These are phyloP conservation scores for Sapria himalayana DNA, from an alignment of 345 rosid genomes.

Conservation along the genomic window DNA sequence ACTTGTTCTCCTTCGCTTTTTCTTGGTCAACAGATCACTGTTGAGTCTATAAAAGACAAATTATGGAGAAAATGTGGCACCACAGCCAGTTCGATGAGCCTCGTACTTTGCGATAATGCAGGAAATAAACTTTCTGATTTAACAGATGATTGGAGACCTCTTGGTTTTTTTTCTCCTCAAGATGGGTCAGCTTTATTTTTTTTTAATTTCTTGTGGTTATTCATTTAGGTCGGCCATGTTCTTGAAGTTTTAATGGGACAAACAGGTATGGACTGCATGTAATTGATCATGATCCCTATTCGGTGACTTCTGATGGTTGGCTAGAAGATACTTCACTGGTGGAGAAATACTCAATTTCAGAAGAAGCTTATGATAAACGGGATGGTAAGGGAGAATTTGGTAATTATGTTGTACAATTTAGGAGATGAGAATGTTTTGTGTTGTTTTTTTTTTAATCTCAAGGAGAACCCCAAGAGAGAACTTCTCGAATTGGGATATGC, in stretches of 20 bases:
- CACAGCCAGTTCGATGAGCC: slow-evolving; percentile 43
- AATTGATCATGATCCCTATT: slow-evolving; percentile 71
- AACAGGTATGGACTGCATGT: slow-evolving; percentile 71
- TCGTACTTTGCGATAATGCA: slow-evolving; percentile 70
- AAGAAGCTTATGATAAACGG: slow-evolving; percentile 57
- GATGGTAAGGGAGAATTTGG: too few species aligned
- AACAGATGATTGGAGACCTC: slow-evolving; percentile 33
- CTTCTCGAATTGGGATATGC: not conserved
- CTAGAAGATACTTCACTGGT: slow-evolving; percentile 83
- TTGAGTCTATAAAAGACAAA: slow-evolving; percentile 81
- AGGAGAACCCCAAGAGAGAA: slow-evolving; percentile 2
- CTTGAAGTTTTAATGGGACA: slow-evolving; percentile 3
- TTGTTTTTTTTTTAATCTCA: not conserved
- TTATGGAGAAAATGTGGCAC: slow-evolving; percentile 84
- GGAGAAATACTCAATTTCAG: slow-evolving; percentile 67
- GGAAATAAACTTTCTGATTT: slow-evolving; percentile 34
- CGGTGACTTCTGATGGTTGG: slow-evolving; percentile 86
- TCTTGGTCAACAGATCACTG: slow-evolving; percentile 17
- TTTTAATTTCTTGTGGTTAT: not conserved
- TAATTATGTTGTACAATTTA: too few species aligned
- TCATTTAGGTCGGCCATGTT: not conserved
- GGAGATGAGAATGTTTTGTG: not conserved
- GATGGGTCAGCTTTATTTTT: slow-evolving; percentile 35
- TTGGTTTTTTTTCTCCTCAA: slow-evolving; percentile 62
- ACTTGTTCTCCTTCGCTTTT: not conserved